Conservation (phyloP, 805 yeast species). For the Cyberlindnera amylophila region DNA sequence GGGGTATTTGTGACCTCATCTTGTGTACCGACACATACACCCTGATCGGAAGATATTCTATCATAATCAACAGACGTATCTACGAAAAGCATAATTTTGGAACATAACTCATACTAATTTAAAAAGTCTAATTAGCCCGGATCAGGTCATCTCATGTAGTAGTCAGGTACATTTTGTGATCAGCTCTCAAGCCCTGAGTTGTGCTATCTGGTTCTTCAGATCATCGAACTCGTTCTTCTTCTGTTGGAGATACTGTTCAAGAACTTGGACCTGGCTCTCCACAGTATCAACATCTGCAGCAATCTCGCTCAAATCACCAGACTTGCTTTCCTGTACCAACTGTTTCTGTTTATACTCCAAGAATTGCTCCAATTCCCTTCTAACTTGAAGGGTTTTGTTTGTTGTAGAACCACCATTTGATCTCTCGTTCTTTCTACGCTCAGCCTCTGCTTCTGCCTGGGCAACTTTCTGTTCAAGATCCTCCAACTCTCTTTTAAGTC, state of each 20-base stretch:
- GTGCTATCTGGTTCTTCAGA: constrained; percentile 41
- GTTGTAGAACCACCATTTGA: constrained; percentile 20
- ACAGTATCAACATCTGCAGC: constrained; percentile 63
- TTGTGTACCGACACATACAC: too few species aligned
- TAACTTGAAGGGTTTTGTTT: constrained; percentile 32
- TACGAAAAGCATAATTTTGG: too few species aligned
- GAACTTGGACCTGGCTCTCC: constrained; percentile 68
- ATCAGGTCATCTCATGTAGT: too few species aligned
- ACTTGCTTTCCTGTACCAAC: constrained; percentile 36
- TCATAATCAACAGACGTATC: too few species aligned
- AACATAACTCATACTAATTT: too few species aligned
- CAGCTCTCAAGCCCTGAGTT: not conserved
- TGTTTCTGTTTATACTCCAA: constrained; percentile 71
- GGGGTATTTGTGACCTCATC: too few species aligned
- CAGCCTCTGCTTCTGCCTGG: constrained; percentile 49
- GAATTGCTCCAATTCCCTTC: constrained; percentile 76
- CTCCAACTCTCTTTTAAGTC: constrained; percentile 72
- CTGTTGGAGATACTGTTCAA: constrained; percentile 62
- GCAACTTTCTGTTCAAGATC: constrained; percentile 66
- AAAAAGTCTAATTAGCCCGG: too few species aligned
- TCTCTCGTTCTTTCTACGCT: constrained; percentile 33
- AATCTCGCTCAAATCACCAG: constrained; percentile 44
- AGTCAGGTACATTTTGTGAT: too few species aligned
- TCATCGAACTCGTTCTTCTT: constrained; percentile 58
- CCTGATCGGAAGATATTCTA: too few species aligned